Conservation (phyloP, 73 alveolate genomes). For the Tetrahymena malaccensis region DNA sequence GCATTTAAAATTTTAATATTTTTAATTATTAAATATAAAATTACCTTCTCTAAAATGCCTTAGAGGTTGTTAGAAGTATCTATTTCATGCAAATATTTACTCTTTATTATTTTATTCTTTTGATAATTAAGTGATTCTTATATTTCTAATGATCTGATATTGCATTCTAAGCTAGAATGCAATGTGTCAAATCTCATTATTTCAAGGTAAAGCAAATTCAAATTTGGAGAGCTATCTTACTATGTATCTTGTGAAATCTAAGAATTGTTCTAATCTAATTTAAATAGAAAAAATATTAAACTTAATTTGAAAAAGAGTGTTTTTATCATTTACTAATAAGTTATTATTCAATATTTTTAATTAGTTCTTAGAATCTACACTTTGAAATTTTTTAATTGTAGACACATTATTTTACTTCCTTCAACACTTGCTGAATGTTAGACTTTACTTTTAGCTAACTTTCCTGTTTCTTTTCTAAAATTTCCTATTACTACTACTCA, state of each 20-base stretch:
- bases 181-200: background rate
- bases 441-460: background rate
- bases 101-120: background rate
- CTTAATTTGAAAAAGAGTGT: background rate
- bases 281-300: background rate
- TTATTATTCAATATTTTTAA: background rate
- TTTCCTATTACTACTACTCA: background rate
- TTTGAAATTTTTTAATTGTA: background rate
- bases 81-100: background rate
- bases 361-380: background rate
- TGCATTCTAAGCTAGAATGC: background rate
- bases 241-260: background rate
- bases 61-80: background rate
- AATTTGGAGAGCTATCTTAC: background rate
- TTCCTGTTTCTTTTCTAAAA: background rate
- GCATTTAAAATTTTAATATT: background rate
- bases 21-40: background rate
- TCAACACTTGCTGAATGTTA: background rate
- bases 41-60: background rate
- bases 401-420: background rate
- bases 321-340: background rate
- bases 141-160: background rate
- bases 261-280: background rate
- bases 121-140: background rate
- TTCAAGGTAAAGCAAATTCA: background rate